phyloP scores from a whole-genome alignment of 208 protist genomes.

The Herpetomonas tarakana region DNA sequence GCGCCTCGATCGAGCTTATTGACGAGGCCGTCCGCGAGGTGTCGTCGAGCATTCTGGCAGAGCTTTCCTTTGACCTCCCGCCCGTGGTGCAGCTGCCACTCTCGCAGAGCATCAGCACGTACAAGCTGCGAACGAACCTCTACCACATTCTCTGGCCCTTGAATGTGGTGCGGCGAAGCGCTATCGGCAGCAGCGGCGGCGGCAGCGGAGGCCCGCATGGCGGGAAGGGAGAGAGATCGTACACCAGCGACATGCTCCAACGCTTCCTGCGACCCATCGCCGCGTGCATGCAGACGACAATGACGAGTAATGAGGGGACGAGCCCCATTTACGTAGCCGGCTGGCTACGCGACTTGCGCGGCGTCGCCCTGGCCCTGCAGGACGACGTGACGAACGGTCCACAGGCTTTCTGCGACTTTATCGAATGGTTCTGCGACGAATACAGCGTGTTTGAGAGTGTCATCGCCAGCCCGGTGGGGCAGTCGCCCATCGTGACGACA shows the following conservation, averaged over 20 bases:
- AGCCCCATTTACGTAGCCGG: constrained; percentile 66
- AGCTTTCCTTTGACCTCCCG: constrained; percentile 70
- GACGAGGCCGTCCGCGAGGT: constrained; percentile 65
- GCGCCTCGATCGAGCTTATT: constrained; percentile 68
- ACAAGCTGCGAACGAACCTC: constrained; percentile 80
- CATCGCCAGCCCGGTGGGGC: constrained; percentile 26
- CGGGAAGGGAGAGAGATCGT: constrained; percentile 22
- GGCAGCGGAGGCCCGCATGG: background rate
- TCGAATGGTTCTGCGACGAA: constrained; percentile 73
- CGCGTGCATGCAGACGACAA: constrained; percentile 61
- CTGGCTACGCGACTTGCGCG: constrained; percentile 84
- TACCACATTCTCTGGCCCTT: constrained; percentile 69
- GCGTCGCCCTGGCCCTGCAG: constrained; percentile 51
- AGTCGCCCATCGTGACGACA: constrained; percentile 60
- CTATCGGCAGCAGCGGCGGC: background rate
- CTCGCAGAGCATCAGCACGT: constrained; percentile 57
- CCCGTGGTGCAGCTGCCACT: constrained; percentile 76
- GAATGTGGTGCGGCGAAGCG: constrained; percentile 5
- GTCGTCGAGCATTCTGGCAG: constrained; percentile 35
- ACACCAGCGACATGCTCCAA: constrained; percentile 30
- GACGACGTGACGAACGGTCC: constrained; percentile 15
- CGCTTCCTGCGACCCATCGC: constrained; percentile 63
- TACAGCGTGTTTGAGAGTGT: constrained; percentile 38
- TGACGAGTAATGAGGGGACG: constrained; percentile 39
- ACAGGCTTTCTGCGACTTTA: constrained; percentile 53